Evolutionary conservation across 2,329 filamentous ascomycete genomes (phyloP), one percentile per base, ranked within the genome.

Genomic region (Aspergillus puulaauensis): DNA sequence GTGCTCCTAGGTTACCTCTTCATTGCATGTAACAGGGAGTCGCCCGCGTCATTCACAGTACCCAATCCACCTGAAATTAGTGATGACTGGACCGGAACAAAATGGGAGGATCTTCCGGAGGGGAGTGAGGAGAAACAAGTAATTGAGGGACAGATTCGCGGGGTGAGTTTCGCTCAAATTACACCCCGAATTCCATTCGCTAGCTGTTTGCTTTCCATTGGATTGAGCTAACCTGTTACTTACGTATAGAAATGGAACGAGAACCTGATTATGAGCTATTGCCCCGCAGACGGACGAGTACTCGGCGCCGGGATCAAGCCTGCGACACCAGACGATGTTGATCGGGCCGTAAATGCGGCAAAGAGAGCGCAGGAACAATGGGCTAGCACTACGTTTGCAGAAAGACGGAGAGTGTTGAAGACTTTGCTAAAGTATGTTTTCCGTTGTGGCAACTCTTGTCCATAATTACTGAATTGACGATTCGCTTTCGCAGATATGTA

Each of bases 231-330:
- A 52, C 19, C n/a, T n/a, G 9, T 39, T 31, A 50, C 47, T n/a
- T 40, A 14, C 4, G 8, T n/a, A 23, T 62, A 77, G 73, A 69
- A 70, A 72, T 77, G 73, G 70, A 73, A 69, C 45, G 63, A 73
- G 17, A 64, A 73, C 19, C 64, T 76, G 51, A 74, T 78, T 37
- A 72, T 77, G 64, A 76, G 75, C 65, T 77, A 77, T 73, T 90
- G 89, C 44, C 95, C 95, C 1, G 93, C 93, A 2, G 97, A 92
- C 23, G 95, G 95, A 61, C 84, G 90, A 68, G 84, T 91, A 59
- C 86, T 99, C 24, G 92, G 91, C 12, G 69, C 69, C 35, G 73
- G 74, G 57, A 76, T 75, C 58, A 90, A 90, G 73, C 90, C 93
- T 17, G 86, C 87, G 8, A 92, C 90, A 1, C 78, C 86, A 2